Conservation (phyloP, 345 rosid species). For the Populus deltoides region DNA sequence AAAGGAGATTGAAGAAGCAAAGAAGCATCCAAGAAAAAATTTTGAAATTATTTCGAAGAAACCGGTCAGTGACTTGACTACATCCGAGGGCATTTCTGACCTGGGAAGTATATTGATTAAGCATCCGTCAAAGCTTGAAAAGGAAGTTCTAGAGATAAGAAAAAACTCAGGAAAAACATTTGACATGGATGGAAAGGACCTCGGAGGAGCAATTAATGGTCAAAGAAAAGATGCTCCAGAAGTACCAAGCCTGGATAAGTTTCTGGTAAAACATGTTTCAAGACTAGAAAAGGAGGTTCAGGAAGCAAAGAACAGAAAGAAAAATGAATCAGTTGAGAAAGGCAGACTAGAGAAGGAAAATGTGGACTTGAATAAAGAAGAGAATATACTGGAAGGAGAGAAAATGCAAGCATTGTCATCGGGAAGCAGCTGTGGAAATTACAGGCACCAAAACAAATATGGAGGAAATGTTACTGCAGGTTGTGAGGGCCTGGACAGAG, state of each 20-base stretch:
- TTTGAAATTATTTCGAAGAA: constrained; percentile 17
- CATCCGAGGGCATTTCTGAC: constrained; percentile 40
- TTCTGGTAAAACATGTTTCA: constrained; percentile 65
- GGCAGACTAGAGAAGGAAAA: constrained; percentile 54
- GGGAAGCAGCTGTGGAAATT: constrained; percentile 34
- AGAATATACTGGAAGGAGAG: constrained; percentile 44
- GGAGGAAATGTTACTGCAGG: constrained; percentile 1
- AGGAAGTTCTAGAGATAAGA: constrained; percentile 40
- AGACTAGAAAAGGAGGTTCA: constrained; percentile 82
- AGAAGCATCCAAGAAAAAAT: constrained; percentile 35
- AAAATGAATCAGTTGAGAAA: constrained; percentile 19
- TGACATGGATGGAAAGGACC: constrained; percentile 36
- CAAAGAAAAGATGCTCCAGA: constrained; percentile 26
- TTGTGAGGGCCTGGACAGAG: constrained; percentile 23
- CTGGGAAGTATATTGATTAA: constrained; percentile 46
- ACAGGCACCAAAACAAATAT: constrained; percentile 25
- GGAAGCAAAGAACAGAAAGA: constrained; percentile 63
- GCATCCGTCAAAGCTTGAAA: constrained; percentile 45
- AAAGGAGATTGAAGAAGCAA: constrained; percentile 61
- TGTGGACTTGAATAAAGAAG: constrained; percentile 34
- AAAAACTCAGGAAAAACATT: constrained; percentile 25
- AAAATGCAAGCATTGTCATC: constrained; percentile 35
- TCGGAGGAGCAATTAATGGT: constrained; percentile 7
- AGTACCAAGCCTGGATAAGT: constrained; percentile 68
- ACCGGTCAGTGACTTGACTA: constrained; percentile 18